These are phyloP conservation scores for Daldinia childiae DNA, from an alignment of 495 filamentous ascomycete species.

Conservation along the genomic window DNA sequence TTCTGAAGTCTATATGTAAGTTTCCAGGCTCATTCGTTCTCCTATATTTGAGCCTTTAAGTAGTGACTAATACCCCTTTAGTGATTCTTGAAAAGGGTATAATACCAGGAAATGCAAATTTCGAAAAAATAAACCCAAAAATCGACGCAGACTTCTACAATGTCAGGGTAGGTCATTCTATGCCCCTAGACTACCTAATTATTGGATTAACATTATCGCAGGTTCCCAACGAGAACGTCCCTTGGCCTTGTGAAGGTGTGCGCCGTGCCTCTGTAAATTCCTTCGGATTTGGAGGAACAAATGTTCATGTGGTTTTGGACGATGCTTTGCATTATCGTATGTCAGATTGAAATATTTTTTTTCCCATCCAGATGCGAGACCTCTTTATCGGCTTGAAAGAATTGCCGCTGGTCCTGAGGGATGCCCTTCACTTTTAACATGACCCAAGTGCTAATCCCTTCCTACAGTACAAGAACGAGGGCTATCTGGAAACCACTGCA, in stretches of 20 bases:
- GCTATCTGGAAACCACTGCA: constrained; percentile 43
- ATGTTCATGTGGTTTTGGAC: constrained; percentile 66
- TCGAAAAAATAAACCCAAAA: constrained; percentile 60
- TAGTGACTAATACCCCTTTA: not conserved
- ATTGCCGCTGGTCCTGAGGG: too few relatives aligned
- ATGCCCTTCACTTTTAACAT: too few relatives aligned
- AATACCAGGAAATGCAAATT: constrained; percentile 54
- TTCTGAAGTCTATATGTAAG: constrained; percentile 63
- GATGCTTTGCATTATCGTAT: constrained; percentile 37
- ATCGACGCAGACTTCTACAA: constrained; percentile 47
- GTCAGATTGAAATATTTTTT: not conserved
- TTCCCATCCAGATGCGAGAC: too few relatives aligned
- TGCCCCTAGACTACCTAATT: too few relatives aligned
- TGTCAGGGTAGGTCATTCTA: constrained; percentile 23
- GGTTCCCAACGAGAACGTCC: constrained; percentile 40
- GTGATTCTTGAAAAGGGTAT: constrained; percentile 62
- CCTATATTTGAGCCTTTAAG: not conserved
- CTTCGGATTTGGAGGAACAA: constrained; percentile 69
- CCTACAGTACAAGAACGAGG: constrained; percentile 20
- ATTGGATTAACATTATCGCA: constrained; percentile 9
- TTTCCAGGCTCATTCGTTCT: constrained; percentile 41
- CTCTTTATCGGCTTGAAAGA: too few relatives aligned
- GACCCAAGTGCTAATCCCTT: not conserved
- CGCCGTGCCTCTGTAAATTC: constrained; percentile 63
- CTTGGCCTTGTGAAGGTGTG: constrained; percentile 46